Evolutionary conservation across 495 filamentous ascomycete genomes (phyloP), one percentile per base, ranked within the genome.

Genomic region (Elasticomyces elasticus): DNA sequence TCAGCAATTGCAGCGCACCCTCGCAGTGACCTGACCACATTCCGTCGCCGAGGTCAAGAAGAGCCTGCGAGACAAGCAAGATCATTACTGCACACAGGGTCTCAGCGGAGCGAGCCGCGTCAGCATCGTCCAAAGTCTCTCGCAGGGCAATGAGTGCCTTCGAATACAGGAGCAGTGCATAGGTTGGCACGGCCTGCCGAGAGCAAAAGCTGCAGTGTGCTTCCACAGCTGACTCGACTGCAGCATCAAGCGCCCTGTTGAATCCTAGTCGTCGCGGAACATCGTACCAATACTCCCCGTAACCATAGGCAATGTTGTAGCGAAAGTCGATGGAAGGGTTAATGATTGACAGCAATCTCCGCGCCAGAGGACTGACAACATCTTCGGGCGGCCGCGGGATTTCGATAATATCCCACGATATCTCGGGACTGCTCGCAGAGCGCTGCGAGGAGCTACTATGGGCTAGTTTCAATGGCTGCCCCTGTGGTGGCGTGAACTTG

Each of bases 161-260:
- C 1, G 27, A 33, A 25, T 61, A 58, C 30, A 40, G 49, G 9
- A 9, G 10, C 1, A 60, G 27, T 7, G 22, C n/a, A 5, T 17
- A 40, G 4, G 31, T 17, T 10, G 47, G 22, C 19, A 24, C 19
- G 7, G 37, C 19, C 15, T 20, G 30, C 4, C 47, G 38, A 5
- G 23, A 30, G 47, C 46, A 58, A 22, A 49, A 43, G 20, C 11
- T 23, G 6, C 38, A 27, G 27, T 52, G 48, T 7, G 43, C 54
- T 5, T 25, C 48, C 13, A 40, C 27, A 17, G 58, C 15, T 2
- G 54, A 41, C 25, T 11, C 47, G 5, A 58, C 58, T 17, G 58
- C 38, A n/a, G 58, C 54, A 49, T 61, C 58, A 11, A 61, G 49
- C 5, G 54, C 58, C 19, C 26, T 24, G 44, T 58, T 61, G 10